Base-by-base conservation (phyloP, 2,329 filamentous ascomycete genomes). In the Aspergillus pseudoviridinutans region DNA sequence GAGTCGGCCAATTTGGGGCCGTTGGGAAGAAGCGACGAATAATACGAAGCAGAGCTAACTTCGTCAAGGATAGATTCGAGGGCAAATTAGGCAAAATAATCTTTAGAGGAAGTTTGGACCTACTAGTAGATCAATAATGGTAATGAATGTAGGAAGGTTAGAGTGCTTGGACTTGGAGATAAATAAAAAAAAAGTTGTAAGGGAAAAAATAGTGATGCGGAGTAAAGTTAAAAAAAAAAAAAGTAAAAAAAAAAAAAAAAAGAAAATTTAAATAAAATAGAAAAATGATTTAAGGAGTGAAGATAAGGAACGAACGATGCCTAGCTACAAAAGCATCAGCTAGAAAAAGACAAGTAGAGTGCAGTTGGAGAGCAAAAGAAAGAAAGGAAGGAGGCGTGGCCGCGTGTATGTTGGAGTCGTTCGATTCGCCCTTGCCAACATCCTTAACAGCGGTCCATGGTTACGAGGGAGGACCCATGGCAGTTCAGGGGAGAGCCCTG, bases 271-370 rank as follows among this genome's bases (percentile, higher is more conserved):
- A 59, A 55, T 50, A 61, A 57, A 58, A 35, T 71, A 68, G 53
- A 69, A 72, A 55, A 68, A 68, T 49, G 65, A 65, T 47, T 53
- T 58, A 50, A 56, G 58, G 49, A 62, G 14, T 12, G 14, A 52
- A 56, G 53, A 51, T 17, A 57, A 65, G 60, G 63, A 65, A 58
- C 57, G 61, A 64, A 64, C 61, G 61, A 61, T 56, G 50, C 58
- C 60, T 50, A 57, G 60, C 57, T 58, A 59, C 61, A 50, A 57
- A 57, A 54, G 57, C 49, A 46, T 47, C 27, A 50, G 22, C 38
- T 49, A 38, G 38, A 29, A 8, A 29, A 32, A 38, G 41, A 56
- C 7, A 35, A 49, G 14, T 29, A 42, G 42, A 46, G 20, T 49
- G 46, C 47, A 50, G 28, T 41, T 32, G 22, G 28, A 41, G 53